Base-by-base conservation (phyloP, 2,329 filamentous ascomycete genomes). In the Microcyclospora tardicrescens region DNA sequence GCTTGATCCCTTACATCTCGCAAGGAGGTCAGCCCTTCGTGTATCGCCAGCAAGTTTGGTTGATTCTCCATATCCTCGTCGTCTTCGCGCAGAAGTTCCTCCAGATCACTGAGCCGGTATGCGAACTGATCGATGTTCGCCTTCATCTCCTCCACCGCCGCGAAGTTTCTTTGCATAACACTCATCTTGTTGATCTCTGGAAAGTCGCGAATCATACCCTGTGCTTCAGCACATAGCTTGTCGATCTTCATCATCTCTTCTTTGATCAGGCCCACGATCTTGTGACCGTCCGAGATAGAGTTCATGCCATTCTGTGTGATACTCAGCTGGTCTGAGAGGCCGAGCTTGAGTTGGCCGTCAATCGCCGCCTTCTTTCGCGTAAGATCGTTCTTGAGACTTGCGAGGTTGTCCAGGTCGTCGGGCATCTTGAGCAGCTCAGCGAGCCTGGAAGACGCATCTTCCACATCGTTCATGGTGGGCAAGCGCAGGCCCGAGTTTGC, bases 181-280 rank as follows among this genome's bases (percentile, higher is more conserved):
- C 89, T 89, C 39, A 93, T 83, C 44, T 84, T 68, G 60, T 93
- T 91, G 69, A 93, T 91, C 57, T 85, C 84, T 28, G 82, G 81
- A 62, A 98, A 96, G 67, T 98, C 91, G 56, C 83, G 79, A 55
- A 98, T 94, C 77, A 95, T 95, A 59, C 84, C 85, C 67, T 96
- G 89, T 39, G 87, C 87, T 64, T 98, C 93, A 46, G 87, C 86
- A 66, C 91, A 98, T 47, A 98, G 75, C 65, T 84, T 86, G 67
- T 98, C 91, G 55, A 98, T 96, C 65, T 89, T 93, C 71, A 93
- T 86, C 77, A 98, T 91, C 67, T 98, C 91, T 50, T 96, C 89
- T 62, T 93, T 94, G 64, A 95, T 95, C 53, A 82, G 76, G 57
- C 84, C 81, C 28, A 98, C 84, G 44, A 84, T 84, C 61, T 87